Evolutionary conservation across 2,329 filamentous ascomycete genomes (phyloP).

Genomic region (Karstenula rhodostoma): DNA sequence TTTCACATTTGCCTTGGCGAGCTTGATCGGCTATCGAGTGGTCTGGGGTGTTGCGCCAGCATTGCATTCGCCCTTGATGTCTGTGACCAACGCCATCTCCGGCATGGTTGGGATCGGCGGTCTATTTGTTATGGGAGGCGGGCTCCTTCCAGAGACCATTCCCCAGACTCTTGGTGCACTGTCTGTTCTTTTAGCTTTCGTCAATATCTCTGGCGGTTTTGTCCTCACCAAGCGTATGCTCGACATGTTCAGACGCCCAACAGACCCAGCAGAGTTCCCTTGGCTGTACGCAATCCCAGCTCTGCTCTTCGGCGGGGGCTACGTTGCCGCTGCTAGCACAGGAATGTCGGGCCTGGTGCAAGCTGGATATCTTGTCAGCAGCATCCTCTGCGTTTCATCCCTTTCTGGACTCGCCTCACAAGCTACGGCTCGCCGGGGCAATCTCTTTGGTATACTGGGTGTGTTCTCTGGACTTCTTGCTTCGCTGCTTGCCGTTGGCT

Average conservation of each 20-base stretch:
- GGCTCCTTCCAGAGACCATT: slow-evolving; percentile 67
- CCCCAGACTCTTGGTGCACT: slow-evolving; percentile 79
- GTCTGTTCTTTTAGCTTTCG: slow-evolving; percentile 84
- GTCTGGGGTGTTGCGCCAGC: slow-evolving; percentile 88
- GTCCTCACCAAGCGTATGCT: slow-evolving; percentile 94
- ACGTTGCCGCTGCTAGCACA: slow-evolving; percentile 79
- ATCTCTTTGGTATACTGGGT: slow-evolving; percentile 85
- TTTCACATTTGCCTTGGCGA: slow-evolving; percentile 84
- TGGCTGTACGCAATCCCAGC: slow-evolving; percentile 86
- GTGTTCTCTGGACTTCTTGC: slow-evolving; percentile 84
- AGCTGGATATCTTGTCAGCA: slow-evolving; percentile 86
- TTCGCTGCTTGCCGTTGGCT: slow-evolving; percentile 81
- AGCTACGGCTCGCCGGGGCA: slow-evolving; percentile 82
- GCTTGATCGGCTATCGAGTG: slow-evolving; percentile 85
- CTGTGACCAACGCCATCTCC: slow-evolving; percentile 90
- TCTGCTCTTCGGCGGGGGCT: slow-evolving; percentile 80
- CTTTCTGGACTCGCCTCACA: slow-evolving; percentile 84
- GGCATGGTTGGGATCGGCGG: slow-evolving; percentile 89
- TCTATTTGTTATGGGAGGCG: slow-evolving; percentile 87
- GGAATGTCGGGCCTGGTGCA: slow-evolving; percentile 86
- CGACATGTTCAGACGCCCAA: slow-evolving; percentile 71
- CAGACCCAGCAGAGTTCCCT: slow-evolving; percentile 86
- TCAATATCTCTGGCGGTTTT: slow-evolving; percentile 88
- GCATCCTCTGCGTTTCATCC: slow-evolving; percentile 81
- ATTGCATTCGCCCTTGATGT: slow-evolving; percentile 89